Base-by-base conservation (phyloP, 75 land plant species). In the Pseudotsuga menziesii region DNA sequence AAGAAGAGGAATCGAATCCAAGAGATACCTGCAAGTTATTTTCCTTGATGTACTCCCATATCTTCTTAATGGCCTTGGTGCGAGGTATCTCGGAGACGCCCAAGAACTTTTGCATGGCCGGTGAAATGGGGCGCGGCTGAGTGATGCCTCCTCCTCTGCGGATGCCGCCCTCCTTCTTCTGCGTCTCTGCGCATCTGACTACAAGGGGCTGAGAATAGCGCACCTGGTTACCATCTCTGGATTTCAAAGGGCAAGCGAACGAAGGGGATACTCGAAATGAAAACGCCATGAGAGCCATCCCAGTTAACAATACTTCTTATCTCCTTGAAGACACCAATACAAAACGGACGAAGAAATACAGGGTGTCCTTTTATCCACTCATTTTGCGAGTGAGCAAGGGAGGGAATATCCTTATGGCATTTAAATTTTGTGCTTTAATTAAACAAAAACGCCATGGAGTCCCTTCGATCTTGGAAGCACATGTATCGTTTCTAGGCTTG, bases 41-140 rank as follows among this genome's bases (percentile, higher is more conserved):
- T 66, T 82, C 77, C 80, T 89, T 93, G 70, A 93, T 91, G 77
- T 93, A 84, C 57, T 82, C 89, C 96, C 96, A 93, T 73, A 93
- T 82, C 72, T 59, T 79, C 82, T 91, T 91, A 36, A 93, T 90
- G 52, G 93, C 89, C 72, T 93, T 88, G 17, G 89, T 82, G 9
- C 96, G 86, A 7, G 95, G 80, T 9, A 89, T 85, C 81, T 89
- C 88, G n/a, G 80, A 39, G n/a, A 81, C 86, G 56, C 93, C 90
- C n/a, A 88, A 80, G 60, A 93, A 82, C 71, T 81, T 83, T 73
- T 91, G 87, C 82, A 91, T 75, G 19, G 85, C 88, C 56, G 90
- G 90, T 2, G 91, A 91, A 61, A 91, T 66, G 4, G 83, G 83
- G 5, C 84, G 48, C 20, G 86, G 82, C 78, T 77, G 77, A 81